phyloP scores from a whole-genome alignment of 306 rosid species.

The Canavalia gladiata region DNA sequence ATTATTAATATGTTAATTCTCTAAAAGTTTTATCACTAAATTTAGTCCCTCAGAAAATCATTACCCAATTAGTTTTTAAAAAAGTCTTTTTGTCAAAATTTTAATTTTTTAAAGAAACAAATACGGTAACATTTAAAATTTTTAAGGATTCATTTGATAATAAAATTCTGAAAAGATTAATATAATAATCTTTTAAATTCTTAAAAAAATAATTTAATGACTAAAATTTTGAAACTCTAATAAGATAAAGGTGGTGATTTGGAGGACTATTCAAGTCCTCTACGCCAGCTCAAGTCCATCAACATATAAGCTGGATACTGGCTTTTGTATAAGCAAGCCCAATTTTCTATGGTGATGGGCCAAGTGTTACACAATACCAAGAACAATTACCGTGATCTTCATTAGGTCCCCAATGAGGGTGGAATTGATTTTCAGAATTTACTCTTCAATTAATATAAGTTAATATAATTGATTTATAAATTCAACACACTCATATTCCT shows the following conservation, averaged over 20 bases:
- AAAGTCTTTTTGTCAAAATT: too few relatives aligned
- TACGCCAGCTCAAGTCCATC: background rate
- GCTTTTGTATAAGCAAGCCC: background rate
- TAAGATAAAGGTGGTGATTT: too few relatives aligned
- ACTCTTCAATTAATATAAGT: background rate
- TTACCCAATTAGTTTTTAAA: too few relatives aligned
- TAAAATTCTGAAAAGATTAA: background rate
- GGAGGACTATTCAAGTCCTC: background rate
- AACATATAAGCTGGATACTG: background rate
- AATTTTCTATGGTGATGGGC: background rate
- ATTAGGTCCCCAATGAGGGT: background rate
- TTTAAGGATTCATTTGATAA: background rate
- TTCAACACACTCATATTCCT: too few relatives aligned
- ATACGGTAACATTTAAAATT: background rate
- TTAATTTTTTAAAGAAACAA: too few relatives aligned
- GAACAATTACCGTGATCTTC: background rate
- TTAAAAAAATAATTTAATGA: background rate
- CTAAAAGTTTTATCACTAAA: too few relatives aligned
- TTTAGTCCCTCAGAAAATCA: too few relatives aligned
- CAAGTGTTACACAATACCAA: background rate
- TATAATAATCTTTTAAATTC: background rate
- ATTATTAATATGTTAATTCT: background rate
- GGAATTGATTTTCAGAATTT: background rate
- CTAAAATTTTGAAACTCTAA: background rate
- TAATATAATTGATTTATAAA: background rate